phyloP scores from a whole-genome alignment of 495 filamentous ascomycete species.

The Baudoinia panamericana region DNA sequence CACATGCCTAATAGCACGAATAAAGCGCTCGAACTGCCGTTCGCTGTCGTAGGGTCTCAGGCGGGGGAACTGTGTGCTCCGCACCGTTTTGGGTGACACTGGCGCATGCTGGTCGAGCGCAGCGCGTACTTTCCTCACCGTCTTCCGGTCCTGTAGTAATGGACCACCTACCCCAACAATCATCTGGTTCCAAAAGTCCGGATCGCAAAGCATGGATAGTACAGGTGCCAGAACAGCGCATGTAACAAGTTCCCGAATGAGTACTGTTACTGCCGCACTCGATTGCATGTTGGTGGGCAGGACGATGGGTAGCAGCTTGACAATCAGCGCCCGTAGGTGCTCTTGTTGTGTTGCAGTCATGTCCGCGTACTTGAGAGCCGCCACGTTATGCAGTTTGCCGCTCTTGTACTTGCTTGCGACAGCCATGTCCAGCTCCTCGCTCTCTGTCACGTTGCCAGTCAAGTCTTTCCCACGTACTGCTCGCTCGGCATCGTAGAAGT shows the following conservation, averaged over 20 bases:
- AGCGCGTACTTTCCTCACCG: conserved; percentile 82
- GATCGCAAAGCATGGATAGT: conserved; percentile 62
- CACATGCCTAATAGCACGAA: conserved; percentile 75
- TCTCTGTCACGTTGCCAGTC: conserved; percentile 83
- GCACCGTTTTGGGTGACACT: conserved; percentile 54
- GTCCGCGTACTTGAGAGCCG: conserved; percentile 67
- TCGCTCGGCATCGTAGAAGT: conserved; percentile 84
- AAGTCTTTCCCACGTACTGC: conserved; percentile 74
- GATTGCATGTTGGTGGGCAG: conserved; percentile 60
- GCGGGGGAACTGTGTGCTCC: conserved; percentile 52
- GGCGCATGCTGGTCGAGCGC: conserved; percentile 93
- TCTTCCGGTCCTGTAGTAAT: conserved; percentile 89
- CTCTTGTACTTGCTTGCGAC: conserved; percentile 86
- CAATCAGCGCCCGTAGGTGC: conserved; percentile 60
- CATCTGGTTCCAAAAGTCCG: conserved; percentile 93
- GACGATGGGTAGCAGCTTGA: conserved; percentile 57
- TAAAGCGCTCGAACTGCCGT: conserved; percentile 84
- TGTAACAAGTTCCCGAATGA: conserved; percentile 73
- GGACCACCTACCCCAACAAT: conserved; percentile 66
- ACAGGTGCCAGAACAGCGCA: conserved; percentile 63
- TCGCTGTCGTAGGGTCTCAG: conserved; percentile 63
- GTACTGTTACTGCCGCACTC: conserved; percentile 63
- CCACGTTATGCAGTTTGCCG: conserved; percentile 80
- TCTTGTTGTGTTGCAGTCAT: conserved; percentile 74
- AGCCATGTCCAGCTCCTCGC: conserved; percentile 84